Evolutionary conservation across 2,329 filamentous ascomycete species (phyloP).

Genomic region (Herpotrichia juniperi): DNA sequence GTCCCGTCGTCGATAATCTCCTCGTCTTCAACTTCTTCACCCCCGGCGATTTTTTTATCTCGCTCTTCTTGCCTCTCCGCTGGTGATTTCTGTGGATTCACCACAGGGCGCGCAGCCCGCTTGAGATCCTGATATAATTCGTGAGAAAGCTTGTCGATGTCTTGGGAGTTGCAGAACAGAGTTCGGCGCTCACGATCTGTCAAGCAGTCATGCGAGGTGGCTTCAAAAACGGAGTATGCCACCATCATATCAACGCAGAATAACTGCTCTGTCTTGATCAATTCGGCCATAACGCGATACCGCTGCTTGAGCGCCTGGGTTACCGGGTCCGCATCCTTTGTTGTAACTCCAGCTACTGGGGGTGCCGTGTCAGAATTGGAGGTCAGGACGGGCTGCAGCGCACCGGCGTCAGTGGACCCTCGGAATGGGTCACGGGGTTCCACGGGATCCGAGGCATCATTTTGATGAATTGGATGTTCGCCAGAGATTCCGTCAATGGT

Average conservation of each 20-base stretch:
- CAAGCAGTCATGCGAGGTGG: slow-evolving; percentile 81
- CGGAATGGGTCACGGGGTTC: not conserved
- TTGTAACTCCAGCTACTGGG: not conserved
- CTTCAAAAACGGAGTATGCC: slow-evolving; percentile 96
- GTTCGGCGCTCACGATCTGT: slow-evolving; percentile 84
- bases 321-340: slow-evolving; percentile 25
- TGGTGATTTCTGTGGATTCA: slow-evolving; percentile 57
- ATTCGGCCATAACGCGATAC: slow-evolving; percentile 84
- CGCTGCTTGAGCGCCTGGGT: slow-evolving; percentile 69
- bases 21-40: slow-evolving; percentile 25
- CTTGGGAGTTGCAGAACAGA: slow-evolving; percentile 90
- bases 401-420: not conserved
- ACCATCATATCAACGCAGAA: slow-evolving; percentile 97
- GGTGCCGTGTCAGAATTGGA: not conserved
- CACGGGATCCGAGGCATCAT: not conserved
- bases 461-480: not conserved
- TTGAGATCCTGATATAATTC: slow-evolving; percentile 84
- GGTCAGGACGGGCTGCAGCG: not conserved
- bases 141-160: slow-evolving; percentile 82
- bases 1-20: slow-evolving; percentile 22
- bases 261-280: slow-evolving; percentile 89
- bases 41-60: too few relatives aligned
- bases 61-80: slow-evolving; percentile 12
- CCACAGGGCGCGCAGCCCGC: slow-evolving; percentile 77
- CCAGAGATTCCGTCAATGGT: not conserved